Evolutionary conservation across 352 stramenopile species (phyloP), one percentile per base, ranked within the genome.

Genomic region (Globisporangium alternatum): DNA sequence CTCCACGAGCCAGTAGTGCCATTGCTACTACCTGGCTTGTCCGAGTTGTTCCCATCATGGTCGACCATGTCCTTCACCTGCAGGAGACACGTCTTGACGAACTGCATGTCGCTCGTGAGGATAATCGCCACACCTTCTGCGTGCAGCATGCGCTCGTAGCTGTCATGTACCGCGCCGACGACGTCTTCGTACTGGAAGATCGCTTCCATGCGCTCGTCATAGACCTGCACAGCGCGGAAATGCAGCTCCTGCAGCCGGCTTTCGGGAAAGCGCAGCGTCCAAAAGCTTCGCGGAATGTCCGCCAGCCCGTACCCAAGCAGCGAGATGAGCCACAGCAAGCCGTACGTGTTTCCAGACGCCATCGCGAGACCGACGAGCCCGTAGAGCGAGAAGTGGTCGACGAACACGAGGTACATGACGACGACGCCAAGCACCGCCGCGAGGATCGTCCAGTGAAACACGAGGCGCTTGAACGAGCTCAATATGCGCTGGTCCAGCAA

Each of bases 241-340:
- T 90, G 65, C 3, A 84, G 48, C 55, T 62, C 69, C 13, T 80
- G 66, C 22, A 92, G 68, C 9, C 77, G 70, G 2, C 19, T 48
- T 43, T 76, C 68, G n/a, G 80, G 77, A 2, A 74, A 35, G 1
- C 76, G 71, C 37, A 72, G 70, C 35, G 60, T 72, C 78, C 80
- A 92, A 10, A 90, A 70, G 2, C 61, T 64, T 0, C 81, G 74
- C 0, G 83, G 83, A 54, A 89, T 79, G 33, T 84, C 77, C 7
- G 81, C 76, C 31, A 92, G 78, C 10, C 83, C 83, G 56, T 86
- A 83, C 0, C 81, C 83, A 6, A 92, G 68, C 44, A 92, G 78
- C 4, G 69, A 35, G 77, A 86, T 51, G 66, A 64, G 10, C 54
- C 21, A 56, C 72, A 83, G 58, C 35, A 92, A 56, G 10, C 83